Evolutionary conservation across 2,329 filamentous ascomycete genomes (phyloP).

Genomic region (Arthrobotrys conoides): DNA sequence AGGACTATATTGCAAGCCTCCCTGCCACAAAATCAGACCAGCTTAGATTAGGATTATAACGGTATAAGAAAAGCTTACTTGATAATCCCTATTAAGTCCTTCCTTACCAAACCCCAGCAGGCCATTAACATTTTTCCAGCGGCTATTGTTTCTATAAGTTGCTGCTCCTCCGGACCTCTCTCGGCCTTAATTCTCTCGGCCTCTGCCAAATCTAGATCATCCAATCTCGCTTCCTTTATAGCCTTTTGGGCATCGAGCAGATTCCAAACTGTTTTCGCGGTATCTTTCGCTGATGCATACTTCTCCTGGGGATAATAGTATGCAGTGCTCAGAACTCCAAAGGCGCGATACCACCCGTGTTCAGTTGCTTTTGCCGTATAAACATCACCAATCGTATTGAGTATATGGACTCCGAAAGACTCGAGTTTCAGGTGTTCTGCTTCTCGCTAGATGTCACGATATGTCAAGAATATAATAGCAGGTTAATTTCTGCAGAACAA

Average conservation of each 20-base stretch:
- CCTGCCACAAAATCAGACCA: neutral
- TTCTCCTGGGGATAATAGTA: conserved; percentile 49
- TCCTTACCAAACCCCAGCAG: conserved; percentile 45
- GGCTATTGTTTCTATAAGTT: conserved; percentile 39
- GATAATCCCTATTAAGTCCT: conserved; percentile 40
- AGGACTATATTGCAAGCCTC: conserved; percentile 46
- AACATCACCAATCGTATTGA: conserved; percentile 44
- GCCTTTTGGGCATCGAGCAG: conserved; percentile 45
- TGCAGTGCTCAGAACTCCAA: conserved; percentile 34
- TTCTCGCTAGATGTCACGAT: conserved; percentile 23
- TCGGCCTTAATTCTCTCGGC: conserved; percentile 31
- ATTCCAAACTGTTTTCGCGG: conserved; percentile 48
- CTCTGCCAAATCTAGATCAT: conserved; percentile 32
- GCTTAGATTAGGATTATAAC: neutral
- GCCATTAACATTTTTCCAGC: conserved; percentile 45
- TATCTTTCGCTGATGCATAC: conserved; percentile 39
- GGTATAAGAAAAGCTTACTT: conserved; percentile 19
- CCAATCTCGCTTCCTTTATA: conserved; percentile 34
- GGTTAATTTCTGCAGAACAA: neutral
- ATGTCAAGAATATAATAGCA: neutral
- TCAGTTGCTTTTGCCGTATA: conserved; percentile 36
- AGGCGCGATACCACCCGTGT: conserved; percentile 32
- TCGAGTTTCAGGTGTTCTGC: conserved; percentile 47
- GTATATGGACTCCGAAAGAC: conserved; percentile 50
- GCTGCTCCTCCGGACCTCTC: conserved; percentile 44